These are phyloP conservation scores for Przewalskia tangutica DNA, from an alignment of 257 asterid genomes.

Conservation along the genomic window DNA sequence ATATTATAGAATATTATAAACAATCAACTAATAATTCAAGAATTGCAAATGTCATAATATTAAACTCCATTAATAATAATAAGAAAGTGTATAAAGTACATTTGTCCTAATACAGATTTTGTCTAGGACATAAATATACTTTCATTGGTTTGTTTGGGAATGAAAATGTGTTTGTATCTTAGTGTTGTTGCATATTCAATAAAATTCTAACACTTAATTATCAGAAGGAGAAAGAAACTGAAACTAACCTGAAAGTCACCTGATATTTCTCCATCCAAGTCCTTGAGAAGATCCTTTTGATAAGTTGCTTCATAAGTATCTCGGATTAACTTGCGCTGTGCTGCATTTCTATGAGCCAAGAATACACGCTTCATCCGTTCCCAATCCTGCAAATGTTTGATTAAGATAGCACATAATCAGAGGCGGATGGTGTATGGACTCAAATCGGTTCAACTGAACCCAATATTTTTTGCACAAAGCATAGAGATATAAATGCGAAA, in stretches of 20 bases:
- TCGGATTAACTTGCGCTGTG: constrained; percentile 59
- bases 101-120: too few species aligned
- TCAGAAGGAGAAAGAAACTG: neutral
- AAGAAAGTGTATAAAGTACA: too few species aligned
- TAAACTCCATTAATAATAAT: too few species aligned
- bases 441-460: neutral
- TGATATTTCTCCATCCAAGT: constrained; percentile 67
- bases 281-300: constrained; percentile 73
- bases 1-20: too few species aligned
- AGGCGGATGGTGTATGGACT: neutral
- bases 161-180: neutral
- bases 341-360: constrained; percentile 73
- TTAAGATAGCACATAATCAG: neutral
- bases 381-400: constrained; percentile 44
- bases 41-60: too few species aligned
- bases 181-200: neutral
- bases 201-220: neutral
- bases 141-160: neutral
- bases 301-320: constrained; percentile 50
- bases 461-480: neutral
- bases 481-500: too few species aligned
- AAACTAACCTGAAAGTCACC: constrained; percentile 37
- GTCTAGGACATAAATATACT: too few species aligned
- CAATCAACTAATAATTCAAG: too few species aligned
- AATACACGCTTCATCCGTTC: constrained; percentile 58